A percentile compares a stretch with the other conserved stretches of the same genome.
Evolutionary conservation across 495 filamentous ascomycete species (phyloP).

Genomic region (Annulohypoxylon stygium): DNA sequence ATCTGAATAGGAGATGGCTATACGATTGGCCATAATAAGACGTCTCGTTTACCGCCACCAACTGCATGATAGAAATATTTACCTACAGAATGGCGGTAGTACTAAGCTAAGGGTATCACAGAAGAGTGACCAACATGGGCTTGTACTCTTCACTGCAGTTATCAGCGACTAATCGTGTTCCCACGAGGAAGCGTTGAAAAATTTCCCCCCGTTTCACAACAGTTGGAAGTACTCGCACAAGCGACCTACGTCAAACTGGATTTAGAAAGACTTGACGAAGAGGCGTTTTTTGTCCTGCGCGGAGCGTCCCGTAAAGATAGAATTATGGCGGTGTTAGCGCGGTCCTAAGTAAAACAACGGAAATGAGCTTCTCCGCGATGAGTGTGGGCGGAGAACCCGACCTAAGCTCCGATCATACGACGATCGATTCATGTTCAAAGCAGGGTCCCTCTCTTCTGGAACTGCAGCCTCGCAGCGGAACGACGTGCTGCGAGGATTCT

Average conservation of each 20-base stretch:
- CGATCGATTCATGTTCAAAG: slow-evolving; percentile 22
- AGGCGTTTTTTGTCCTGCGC: neutral
- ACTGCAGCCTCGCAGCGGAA: slow-evolving; percentile 33
- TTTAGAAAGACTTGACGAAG: slow-evolving; percentile 17
- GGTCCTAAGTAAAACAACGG: slow-evolving; percentile 42
- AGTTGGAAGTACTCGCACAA: slow-evolving; percentile 14
- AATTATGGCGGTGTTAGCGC: slow-evolving; percentile 37
- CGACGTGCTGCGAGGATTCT: slow-evolving; percentile 3
- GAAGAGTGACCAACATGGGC: slow-evolving; percentile 23
- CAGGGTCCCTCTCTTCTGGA: slow-evolving; percentile 19
- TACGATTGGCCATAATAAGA: slow-evolving; percentile 25
- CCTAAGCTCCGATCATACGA: slow-evolving; percentile 23
- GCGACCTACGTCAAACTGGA: slow-evolving; percentile 17
- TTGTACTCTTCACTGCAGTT: slow-evolving; percentile 17
- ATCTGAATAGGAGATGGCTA: slow-evolving; percentile 4
- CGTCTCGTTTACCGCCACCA: slow-evolving; percentile 19
- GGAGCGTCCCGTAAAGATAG: slow-evolving; percentile 25
- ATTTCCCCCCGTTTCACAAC: slow-evolving; percentile 18
- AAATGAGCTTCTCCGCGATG: slow-evolving; percentile 37
- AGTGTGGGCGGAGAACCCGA: slow-evolving; percentile 32
- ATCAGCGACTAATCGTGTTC: slow-evolving; percentile 12
- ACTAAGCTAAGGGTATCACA: slow-evolving; percentile 9
- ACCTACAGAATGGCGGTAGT: slow-evolving; percentile 11
- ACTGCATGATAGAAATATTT: slow-evolving; percentile 32
- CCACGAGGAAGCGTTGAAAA: slow-evolving; percentile 11